Percentiles rank a stretch among this genome's conserved stretches.
Conservation (phyloP, 805 yeast species). For the Aciculoconidium aculeatum region DNA sequence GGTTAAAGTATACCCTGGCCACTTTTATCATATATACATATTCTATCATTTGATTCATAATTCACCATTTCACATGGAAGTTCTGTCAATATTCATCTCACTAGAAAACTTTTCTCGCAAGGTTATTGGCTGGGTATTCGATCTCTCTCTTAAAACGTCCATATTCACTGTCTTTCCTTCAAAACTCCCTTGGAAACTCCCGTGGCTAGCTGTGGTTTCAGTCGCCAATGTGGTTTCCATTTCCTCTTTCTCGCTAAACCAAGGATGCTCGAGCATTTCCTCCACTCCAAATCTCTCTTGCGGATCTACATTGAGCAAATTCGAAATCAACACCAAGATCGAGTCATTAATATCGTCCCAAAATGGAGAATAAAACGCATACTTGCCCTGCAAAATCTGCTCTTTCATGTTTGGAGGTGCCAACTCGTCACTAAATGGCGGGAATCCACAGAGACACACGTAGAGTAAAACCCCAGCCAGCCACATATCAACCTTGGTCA, state of each 20-base stretch:
- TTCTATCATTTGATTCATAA: no score
- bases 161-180: constrained; percentile 7
- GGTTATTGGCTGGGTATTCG: constrained; percentile 25
- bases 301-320: constrained; percentile 51
- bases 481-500: constrained; percentile 77
- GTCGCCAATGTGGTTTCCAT: constrained; percentile 2
- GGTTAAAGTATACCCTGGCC: no score
- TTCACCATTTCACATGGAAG: no score
- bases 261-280: constrained; percentile 36
- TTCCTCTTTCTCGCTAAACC: constrained; percentile 31
- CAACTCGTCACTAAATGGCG: constrained; percentile 77
- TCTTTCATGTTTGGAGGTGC: constrained; percentile 77
- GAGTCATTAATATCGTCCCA: constrained; percentile 69
- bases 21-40: no score
- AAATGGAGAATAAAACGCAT: constrained; percentile 72
- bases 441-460: constrained; percentile 78
- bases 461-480: constrained; percentile 73
- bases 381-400: constrained; percentile 61
- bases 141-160: constrained; percentile 16
- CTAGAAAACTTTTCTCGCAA: constrained; percentile 22
- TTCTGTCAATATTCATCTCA: constrained; percentile 11
- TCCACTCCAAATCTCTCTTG: constrained; percentile 35
- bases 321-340: constrained; percentile 60
- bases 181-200: no score
- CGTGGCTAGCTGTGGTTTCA: no score